phyloP scores from a whole-genome alignment of 169 alveolate genomes.

The Eimeria zaria region DNA sequence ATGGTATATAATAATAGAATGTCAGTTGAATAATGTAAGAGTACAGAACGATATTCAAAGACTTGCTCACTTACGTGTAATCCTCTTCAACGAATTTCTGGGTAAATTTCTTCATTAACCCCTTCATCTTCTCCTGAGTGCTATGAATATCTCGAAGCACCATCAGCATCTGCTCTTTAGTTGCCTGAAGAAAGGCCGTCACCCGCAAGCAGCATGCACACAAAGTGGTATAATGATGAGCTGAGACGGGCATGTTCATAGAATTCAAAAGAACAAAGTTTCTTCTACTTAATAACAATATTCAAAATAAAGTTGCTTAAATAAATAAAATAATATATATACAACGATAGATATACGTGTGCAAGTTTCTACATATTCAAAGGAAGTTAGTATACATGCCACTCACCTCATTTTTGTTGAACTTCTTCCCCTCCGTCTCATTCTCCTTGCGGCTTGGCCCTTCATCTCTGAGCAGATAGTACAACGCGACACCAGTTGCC shows the following conservation, averaged over 20 bases:
- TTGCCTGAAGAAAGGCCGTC: slow-evolving; percentile 58
- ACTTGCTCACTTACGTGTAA: slow-evolving; percentile 48
- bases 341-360: background rate
- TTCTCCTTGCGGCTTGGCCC: slow-evolving; percentile 77
- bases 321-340: no score
- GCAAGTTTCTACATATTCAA: background rate
- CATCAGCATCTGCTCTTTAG: slow-evolving; percentile 87
- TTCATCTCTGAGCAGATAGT: slow-evolving; percentile 86
- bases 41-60: background rate
- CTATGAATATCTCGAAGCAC: slow-evolving; percentile 86
- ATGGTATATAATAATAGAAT: background rate
- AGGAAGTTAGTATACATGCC: background rate
- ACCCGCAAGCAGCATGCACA: no score
- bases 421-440: slow-evolving; percentile 68
- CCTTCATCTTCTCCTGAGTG: slow-evolving; percentile 87
- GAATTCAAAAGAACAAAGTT: no score
- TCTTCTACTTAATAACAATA: no score
- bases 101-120: slow-evolving; percentile 84
- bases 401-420: slow-evolving; percentile 38
- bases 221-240: no score
- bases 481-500: slow-evolving; percentile 86
- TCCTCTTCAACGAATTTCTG: slow-evolving; percentile 67
- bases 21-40: background rate
- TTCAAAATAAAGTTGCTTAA: slow-evolving; percentile 5
- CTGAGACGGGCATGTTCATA: no score